phyloP scores from a whole-genome alignment of 2,329 filamentous ascomycete species.

The Botrytis aclada region DNA sequence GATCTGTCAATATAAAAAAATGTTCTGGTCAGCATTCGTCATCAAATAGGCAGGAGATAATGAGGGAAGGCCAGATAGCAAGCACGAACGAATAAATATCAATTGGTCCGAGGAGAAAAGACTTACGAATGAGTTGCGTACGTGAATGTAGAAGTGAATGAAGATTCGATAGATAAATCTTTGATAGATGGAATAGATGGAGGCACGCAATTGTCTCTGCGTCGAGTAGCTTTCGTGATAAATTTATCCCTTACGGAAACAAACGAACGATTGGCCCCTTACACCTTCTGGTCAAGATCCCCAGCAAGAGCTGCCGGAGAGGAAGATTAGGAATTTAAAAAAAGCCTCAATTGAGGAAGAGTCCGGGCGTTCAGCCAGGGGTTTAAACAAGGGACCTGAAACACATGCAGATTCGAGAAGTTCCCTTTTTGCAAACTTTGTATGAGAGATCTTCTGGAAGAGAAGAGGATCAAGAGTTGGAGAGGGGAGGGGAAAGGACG shows the following conservation, averaged over 20 bases:
- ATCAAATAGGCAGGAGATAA: conserved; percentile 7
- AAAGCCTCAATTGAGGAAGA: conserved; percentile 11
- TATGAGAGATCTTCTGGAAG: neutral
- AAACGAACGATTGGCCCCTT: conserved; percentile 15
- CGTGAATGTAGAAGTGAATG: neutral
- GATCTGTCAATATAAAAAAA: conserved; percentile 30
- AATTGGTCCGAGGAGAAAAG: neutral
- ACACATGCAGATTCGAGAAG: conserved; percentile 20
- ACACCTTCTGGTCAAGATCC: neutral
- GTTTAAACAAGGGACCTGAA: conserved; percentile 11
- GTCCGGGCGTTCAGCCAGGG: conserved; percentile 19
- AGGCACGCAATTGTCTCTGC: neutral
- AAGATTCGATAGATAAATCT: neutral
- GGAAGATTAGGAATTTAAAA: conserved; percentile 3
- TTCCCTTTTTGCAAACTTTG: neutral
- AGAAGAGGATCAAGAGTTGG: neutral
- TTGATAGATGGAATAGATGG: neutral
- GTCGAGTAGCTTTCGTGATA: neutral
- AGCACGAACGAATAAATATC: neutral
- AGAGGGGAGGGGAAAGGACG: neutral
- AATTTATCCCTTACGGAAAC: conserved; percentile 4
- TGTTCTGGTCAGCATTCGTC: conserved; percentile 25
- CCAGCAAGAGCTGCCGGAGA: neutral
- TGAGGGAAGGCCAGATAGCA: neutral
- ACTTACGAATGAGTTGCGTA: conserved; percentile 6